These are phyloP conservation scores for Linum usitatissimum DNA, from an alignment of 345 rosid genomes.

Conservation along the genomic window DNA sequence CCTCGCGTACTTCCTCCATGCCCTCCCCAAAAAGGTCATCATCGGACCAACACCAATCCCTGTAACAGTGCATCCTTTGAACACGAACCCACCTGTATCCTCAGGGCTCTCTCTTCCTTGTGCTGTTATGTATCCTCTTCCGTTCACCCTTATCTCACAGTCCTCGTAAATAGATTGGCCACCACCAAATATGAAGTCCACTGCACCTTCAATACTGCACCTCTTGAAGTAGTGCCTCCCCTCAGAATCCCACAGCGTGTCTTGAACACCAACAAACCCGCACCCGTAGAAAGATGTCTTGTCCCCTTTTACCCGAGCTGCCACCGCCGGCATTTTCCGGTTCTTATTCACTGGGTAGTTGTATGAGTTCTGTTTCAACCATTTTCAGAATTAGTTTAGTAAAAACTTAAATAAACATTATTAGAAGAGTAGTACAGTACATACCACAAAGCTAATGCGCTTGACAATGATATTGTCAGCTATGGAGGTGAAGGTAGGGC, in stretches of 20 bases:
- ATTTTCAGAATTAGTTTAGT: no score
- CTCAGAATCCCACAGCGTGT: background rate
- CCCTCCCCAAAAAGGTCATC: slow-evolving; percentile 35
- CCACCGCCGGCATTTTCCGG: background rate
- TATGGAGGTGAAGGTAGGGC: slow-evolving; percentile 52
- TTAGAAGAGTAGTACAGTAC: background rate
- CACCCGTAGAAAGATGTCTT: background rate
- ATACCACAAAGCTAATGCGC: slow-evolving; percentile 43
- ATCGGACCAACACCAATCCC: slow-evolving; percentile 25
- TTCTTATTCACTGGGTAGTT: background rate
- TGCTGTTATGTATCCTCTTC: slow-evolving; percentile 50
- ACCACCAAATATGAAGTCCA: background rate
- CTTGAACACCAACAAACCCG: background rate
- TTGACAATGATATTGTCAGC: slow-evolving; percentile 56
- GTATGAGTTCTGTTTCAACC: background rate
- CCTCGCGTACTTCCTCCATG: slow-evolving; percentile 45
- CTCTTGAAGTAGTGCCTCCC: background rate
- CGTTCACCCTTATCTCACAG: slow-evolving; percentile 40
- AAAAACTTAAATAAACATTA: background rate
- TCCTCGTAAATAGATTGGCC: slow-evolving; percentile 12
- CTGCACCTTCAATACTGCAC: background rate
- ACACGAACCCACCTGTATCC: slow-evolving; percentile 43
- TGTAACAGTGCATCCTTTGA: slow-evolving; percentile 33
- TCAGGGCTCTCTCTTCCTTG: slow-evolving; percentile 33
- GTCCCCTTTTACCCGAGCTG: background rate